Base-by-base conservation (phyloP, 2,329 filamentous ascomycete species). In the Fusarium liriodendri region DNA sequence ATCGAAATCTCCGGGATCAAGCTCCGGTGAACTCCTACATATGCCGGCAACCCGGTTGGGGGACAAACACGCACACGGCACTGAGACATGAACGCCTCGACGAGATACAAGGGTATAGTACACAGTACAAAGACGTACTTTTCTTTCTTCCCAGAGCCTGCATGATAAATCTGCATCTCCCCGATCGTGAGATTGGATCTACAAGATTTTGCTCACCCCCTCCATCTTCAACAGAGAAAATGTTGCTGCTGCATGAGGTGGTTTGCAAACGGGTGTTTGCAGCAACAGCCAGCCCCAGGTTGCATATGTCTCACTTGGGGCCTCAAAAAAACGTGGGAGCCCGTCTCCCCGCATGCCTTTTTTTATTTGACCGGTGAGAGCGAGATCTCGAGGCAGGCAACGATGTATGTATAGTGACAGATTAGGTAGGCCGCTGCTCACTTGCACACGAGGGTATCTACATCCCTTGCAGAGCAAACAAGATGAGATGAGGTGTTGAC, bases 241-340 rank as follows among this genome's bases (percentile, higher is more conserved):
- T 22, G 22, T 22, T 22, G 22, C 22, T 22, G 2, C 22, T 29
- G 7, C 27, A 29, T 29, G 8, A 14, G 20, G 40, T 42, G 37
- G 20, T 29, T 52, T 29, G 37, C 57, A 60, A 60, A 42, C 57
- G 57, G 57, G 57, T 60, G 58, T 61, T 61, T 61, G 58, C 58
- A 61, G 58, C 58, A 27, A 16, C 45, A 50, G 45, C 22, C 25
- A 47, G 13, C 42, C 45, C 10, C 25, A 50, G 22, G 22, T n/a
- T 47, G 42, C 42, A 25, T 16, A 50, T 50, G 47, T 52, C 47
- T 52, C 47, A 52, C 16, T 27, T 18, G 10, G 25, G 47, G 47
- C 47, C 47, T 52, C 47, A 52, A 52, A 52, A 57, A 57, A 57
- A 57, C 52, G 52, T 57, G 29, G 52, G 27, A 35, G 47, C 18